Percentiles rank a stretch among this genome's conserved stretches.
These are phyloP conservation scores for Acanthamoeba castellanii DNA, from an alignment of 208 protist genomes.

Conservation along the genomic window DNA sequence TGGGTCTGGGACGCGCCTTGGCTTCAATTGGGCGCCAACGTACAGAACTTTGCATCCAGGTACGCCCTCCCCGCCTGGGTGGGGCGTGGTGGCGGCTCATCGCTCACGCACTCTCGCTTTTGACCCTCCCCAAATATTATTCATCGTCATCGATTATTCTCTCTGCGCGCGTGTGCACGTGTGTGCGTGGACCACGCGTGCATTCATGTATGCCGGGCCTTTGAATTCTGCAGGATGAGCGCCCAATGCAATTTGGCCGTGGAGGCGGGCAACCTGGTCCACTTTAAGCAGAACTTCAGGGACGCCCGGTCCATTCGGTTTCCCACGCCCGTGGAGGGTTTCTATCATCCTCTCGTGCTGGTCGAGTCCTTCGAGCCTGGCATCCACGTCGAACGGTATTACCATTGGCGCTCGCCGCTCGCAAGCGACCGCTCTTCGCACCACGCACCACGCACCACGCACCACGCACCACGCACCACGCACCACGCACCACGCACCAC, in stretches of 20 bases:
- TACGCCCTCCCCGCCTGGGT: neutral
- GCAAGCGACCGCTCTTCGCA: too few relatives aligned
- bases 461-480: too few relatives aligned
- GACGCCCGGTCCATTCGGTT: constrained; percentile 38
- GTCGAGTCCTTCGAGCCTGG: constrained; percentile 81
- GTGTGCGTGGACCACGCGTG: neutral
- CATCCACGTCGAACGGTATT: constrained; percentile 74
- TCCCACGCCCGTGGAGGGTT: constrained; percentile 5
- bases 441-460: too few relatives aligned
- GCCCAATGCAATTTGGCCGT: constrained; percentile 71
- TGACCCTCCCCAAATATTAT: too few relatives aligned
- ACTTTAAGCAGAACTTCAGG: constrained; percentile 79
- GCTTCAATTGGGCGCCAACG: neutral
- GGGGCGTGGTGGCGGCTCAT: too few relatives aligned
- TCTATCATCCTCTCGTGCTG: constrained; percentile 53
- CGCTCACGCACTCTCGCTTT: neutral
- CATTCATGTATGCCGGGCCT: neutral
- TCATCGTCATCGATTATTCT: neutral
- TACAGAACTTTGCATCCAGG: neutral
- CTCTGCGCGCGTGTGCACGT: neutral
- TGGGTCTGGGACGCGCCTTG: constrained; percentile 3
- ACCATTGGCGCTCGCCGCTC: neutral
- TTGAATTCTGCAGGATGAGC: constrained; percentile 57
- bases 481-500: too few relatives aligned
- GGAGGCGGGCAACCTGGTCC: constrained; percentile 75